Evolutionary conservation across 148 eudicot genomes (phyloP).

Genomic region (Beta vulgaris): DNA sequence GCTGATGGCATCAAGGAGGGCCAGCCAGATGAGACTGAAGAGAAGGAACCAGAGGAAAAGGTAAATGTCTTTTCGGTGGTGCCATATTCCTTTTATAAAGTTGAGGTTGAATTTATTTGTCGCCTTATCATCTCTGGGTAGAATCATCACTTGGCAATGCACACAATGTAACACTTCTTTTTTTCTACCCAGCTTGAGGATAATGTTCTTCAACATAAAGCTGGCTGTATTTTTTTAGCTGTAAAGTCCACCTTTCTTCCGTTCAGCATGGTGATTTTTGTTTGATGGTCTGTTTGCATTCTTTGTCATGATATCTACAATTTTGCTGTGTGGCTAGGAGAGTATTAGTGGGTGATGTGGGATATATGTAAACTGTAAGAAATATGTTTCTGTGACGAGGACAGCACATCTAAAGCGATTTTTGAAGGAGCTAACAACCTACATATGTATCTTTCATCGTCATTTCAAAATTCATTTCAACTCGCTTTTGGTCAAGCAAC

Average conservation of each 20-base stretch:
- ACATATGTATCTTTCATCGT: neutral
- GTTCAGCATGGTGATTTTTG: neutral
- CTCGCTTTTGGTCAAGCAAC: neutral
- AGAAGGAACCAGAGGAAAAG: slow-evolving; percentile 85
- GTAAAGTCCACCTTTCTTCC: neutral
- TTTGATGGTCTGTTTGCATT: neutral
- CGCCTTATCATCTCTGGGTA: neutral
- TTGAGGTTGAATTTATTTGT: neutral
- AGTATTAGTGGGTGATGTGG: neutral
- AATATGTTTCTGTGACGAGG: neutral
- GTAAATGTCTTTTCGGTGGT: slow-evolving; percentile 27
- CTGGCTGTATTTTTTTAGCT: neutral
- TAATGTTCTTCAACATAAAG: neutral
- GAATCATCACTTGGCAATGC: neutral
- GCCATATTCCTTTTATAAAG: neutral
- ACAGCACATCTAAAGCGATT: neutral
- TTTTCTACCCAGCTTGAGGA: neutral
- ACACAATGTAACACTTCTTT: neutral
- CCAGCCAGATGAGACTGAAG: slow-evolving; percentile 62
- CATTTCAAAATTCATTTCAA: neutral
- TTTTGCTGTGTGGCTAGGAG: neutral
- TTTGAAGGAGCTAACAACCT: neutral
- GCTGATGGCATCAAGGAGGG: slow-evolving; percentile 61
- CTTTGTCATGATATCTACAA: neutral
- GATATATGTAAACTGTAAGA: neutral